Conservation (phyloP, 2,329 filamentous ascomycete genomes). For the Fusarium foetens region DNA sequence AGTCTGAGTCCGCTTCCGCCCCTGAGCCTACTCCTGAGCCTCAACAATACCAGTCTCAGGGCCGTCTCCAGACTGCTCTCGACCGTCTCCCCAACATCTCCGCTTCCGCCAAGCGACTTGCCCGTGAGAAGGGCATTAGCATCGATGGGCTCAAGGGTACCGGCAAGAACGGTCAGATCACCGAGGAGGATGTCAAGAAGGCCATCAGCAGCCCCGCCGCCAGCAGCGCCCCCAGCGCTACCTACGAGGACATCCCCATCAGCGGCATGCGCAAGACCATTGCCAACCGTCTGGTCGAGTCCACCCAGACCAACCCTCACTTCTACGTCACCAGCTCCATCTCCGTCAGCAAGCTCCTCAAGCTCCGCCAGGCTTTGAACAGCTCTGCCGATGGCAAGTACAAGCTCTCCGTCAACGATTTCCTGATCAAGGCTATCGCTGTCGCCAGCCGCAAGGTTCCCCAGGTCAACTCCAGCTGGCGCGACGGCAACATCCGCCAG, state of each 20-base stretch:
- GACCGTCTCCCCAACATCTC: slow-evolving; percentile 82
- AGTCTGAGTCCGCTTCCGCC: slow-evolving; percentile 62
- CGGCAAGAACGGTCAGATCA: slow-evolving; percentile 86
- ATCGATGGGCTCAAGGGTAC: slow-evolving; percentile 85
- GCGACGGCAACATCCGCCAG: slow-evolving; percentile 88
- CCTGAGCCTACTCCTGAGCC: slow-evolving; percentile 61
- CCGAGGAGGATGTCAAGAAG: slow-evolving; percentile 93
- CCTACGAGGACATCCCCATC: slow-evolving; percentile 85
- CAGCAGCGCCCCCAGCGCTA: slow-evolving; percentile 66
- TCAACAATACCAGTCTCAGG: slow-evolving; percentile 77
- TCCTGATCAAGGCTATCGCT: slow-evolving; percentile 95
- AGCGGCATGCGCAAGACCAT: slow-evolving; percentile 98
- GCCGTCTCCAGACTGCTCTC: slow-evolving; percentile 83
- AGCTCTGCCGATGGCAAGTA: slow-evolving; percentile 88
- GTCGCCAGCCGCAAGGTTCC: slow-evolving; percentile 93
- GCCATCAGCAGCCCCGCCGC: slow-evolving; percentile 68
- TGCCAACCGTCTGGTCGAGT: slow-evolving; percentile 87
- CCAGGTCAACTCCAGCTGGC: slow-evolving; percentile 95
- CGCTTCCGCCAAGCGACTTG: slow-evolving; percentile 81
- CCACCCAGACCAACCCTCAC: slow-evolving; percentile 93
- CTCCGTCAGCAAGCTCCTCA: slow-evolving; percentile 94
- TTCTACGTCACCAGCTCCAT: slow-evolving; percentile 94
- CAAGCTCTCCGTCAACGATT: slow-evolving; percentile 99
- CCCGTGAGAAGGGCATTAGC: slow-evolving; percentile 84
- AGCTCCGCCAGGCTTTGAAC: slow-evolving; percentile 95